A percentile compares a stretch with the other conserved stretches of the same genome.
phyloP scores from a whole-genome alignment of 2,329 filamentous ascomycete genomes.

The Lachnellula arida region DNA sequence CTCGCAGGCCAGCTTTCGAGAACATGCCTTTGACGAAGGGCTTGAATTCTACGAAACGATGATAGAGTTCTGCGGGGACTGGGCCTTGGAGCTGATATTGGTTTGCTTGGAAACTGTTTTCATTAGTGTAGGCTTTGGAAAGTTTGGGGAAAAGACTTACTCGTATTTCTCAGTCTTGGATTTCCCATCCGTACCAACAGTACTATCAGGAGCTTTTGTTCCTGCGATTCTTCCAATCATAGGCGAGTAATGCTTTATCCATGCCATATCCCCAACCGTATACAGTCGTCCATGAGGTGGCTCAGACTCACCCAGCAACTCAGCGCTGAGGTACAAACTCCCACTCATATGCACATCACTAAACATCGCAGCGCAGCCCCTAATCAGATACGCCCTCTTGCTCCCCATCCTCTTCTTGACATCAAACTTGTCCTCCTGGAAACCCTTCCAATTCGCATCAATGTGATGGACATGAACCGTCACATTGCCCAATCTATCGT shows the following conservation, averaged over 20 bases:
- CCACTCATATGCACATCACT: constrained; percentile 64
- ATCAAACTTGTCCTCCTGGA: constrained; percentile 58
- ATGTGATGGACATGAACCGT: constrained; percentile 62
- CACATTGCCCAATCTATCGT: constrained; percentile 85
- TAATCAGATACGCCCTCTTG: constrained; percentile 77
- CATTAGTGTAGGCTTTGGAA: constrained; percentile 12
- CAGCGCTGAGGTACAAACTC: constrained; percentile 65
- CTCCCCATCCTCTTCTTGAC: constrained; percentile 82
- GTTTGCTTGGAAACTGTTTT: constrained; percentile 77
- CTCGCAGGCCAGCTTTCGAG: constrained; percentile 68
- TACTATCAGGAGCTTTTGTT: constrained; percentile 56
- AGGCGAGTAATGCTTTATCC: constrained; percentile 82
- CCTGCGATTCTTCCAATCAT: constrained; percentile 80
- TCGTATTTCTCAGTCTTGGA: constrained; percentile 64
- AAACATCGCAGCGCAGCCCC: constrained; percentile 61
- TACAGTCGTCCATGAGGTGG: constrained; percentile 66
- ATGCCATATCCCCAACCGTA: constrained; percentile 71
- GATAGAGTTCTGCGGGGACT: constrained; percentile 74
- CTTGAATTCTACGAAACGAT: constrained; percentile 89
- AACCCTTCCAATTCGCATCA: constrained; percentile 62
- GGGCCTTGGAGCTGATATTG: constrained; percentile 85
- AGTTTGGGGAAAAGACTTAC: constrained; percentile 41
- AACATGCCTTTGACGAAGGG: constrained; percentile 91
- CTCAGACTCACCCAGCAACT: constrained; percentile 72
- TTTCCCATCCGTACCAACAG: constrained; percentile 39